A percentile compares a stretch with the other conserved stretches of the same genome.
Conservation (phyloP, 108 stramenopile genomes). For the Fragilaria crotonensis region DNA sequence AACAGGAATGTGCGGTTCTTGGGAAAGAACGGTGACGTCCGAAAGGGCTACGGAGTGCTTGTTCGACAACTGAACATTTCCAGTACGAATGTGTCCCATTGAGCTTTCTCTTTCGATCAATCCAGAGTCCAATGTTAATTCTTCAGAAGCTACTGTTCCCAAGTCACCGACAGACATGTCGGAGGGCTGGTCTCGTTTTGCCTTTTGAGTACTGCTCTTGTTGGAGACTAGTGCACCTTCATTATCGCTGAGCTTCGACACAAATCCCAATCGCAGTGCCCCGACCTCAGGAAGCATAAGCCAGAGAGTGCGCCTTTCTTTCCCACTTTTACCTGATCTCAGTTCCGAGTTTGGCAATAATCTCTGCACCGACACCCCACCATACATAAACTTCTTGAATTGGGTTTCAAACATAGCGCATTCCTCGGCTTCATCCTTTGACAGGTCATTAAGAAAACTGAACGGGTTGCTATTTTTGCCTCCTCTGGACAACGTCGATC, state of each 20-base stretch:
- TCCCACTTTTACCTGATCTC: slow-evolving; percentile 28
- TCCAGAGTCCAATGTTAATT: slow-evolving; percentile 49
- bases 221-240: slow-evolving; percentile 15
- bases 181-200: slow-evolving; percentile 5
- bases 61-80: slow-evolving; percentile 61
- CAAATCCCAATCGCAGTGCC: slow-evolving; percentile 56
- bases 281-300: slow-evolving; percentile 68
- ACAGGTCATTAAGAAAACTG: slow-evolving; percentile 17
- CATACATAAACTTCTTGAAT: slow-evolving; percentile 76
- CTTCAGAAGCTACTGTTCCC: slow-evolving; percentile 30
- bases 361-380: slow-evolving; percentile 67
- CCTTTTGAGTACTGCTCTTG: slow-evolving; percentile 16
- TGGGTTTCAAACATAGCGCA: slow-evolving; percentile 49
- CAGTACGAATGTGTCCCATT: slow-evolving; percentile 23
- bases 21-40: slow-evolving; percentile 54
- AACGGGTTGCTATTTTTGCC: slow-evolving; percentile 17
- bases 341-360: slow-evolving; percentile 41
- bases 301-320: slow-evolving; percentile 72
- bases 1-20: slow-evolving; percentile 44
- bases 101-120: slow-evolving; percentile 12
- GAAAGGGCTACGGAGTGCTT: slow-evolving; percentile 71
- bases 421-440: slow-evolving; percentile 36
- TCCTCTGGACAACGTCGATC: slow-evolving; percentile 4
- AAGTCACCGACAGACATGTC: slow-evolving; percentile 3
- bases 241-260: slow-evolving; percentile 45